Conservation (phyloP, 1,284 basidiomycete genomes). For the Bjerkandera adusta region DNA sequence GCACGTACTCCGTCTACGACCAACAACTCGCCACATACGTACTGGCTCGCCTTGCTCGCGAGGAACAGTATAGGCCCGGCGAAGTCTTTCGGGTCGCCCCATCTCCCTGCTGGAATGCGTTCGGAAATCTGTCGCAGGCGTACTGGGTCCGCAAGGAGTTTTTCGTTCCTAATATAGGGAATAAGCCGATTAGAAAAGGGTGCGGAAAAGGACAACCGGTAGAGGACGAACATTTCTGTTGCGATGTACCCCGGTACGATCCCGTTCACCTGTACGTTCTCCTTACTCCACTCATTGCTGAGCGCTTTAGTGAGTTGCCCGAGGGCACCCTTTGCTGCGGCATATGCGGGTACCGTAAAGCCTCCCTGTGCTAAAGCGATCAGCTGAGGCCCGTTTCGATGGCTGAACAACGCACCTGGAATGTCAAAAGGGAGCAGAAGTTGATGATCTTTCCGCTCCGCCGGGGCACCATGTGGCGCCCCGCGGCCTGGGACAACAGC, state of each 20-base stretch:
- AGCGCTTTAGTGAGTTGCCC: constrained; percentile 82
- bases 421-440: constrained; percentile 76
- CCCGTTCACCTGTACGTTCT: constrained; percentile 88
- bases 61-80: constrained; percentile 91
- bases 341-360: constrained; percentile 86
- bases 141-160: constrained; percentile 69
- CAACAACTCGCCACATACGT: constrained; percentile 86
- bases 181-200: no score
- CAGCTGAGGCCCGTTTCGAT: no score
- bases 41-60: constrained; percentile 83
- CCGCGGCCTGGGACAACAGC: constrained; percentile 75
- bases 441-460: constrained; percentile 82
- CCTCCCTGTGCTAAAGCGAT: no score
- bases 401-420: constrained; percentile 43
- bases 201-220: constrained; percentile 8
- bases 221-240: constrained; percentile 75
- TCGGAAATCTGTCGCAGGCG: constrained; percentile 88
- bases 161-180: constrained; percentile 62
- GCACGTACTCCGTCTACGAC: constrained; percentile 84
- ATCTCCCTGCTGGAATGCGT: constrained; percentile 88
- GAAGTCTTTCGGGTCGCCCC: constrained; percentile 89
- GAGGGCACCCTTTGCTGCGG: constrained; percentile 86
- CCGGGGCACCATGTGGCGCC: constrained; percentile 75
- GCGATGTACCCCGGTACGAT: constrained; percentile 91
- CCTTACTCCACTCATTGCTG: constrained; percentile 73